A percentile compares a stretch with the other conserved stretches of the same genome.
Evolutionary conservation across 2,329 filamentous ascomycete species (phyloP).

Genomic region (Venturia aucupariae): DNA sequence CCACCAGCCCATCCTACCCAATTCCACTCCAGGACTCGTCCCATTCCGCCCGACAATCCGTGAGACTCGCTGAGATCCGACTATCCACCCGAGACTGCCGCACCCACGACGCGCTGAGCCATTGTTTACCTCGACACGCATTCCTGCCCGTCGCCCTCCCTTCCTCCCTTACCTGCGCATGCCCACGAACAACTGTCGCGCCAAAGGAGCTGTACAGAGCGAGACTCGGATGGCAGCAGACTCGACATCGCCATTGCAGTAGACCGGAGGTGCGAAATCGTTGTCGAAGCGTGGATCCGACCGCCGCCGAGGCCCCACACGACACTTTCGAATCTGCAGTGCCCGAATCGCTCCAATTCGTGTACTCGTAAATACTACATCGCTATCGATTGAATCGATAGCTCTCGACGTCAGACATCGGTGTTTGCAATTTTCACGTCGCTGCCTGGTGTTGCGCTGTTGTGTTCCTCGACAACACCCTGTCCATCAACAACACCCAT

Average conservation of each 20-base stretch:
- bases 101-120: not conserved
- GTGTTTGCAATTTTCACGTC: not conserved
- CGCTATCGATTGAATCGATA: not conserved
- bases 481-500: not conserved
- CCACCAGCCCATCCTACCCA: not conserved
- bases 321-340: not conserved
- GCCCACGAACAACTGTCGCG: not conserved
- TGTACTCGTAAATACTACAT: not conserved
- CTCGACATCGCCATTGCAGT: conserved; percentile 2
- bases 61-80: not conserved
- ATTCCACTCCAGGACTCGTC: not conserved
- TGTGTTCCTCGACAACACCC: not conserved
- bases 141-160: not conserved
- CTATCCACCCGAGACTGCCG: not conserved
- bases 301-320: not conserved
- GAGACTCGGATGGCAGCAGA: conserved; percentile 6
- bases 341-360: not conserved
- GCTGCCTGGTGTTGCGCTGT: not conserved
- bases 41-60: not conserved
- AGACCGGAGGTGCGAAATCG: not conserved
- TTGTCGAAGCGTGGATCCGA: not conserved
- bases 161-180: not conserved
- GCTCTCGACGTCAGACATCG: not conserved
- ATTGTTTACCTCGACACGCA: conserved; percentile 9
- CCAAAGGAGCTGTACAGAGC: not conserved